Evolutionary conservation across 108 stramenopile genomes (phyloP), one percentile per base, ranked within the genome.

Genomic region (Cyclostephanos invisitatus): DNA sequence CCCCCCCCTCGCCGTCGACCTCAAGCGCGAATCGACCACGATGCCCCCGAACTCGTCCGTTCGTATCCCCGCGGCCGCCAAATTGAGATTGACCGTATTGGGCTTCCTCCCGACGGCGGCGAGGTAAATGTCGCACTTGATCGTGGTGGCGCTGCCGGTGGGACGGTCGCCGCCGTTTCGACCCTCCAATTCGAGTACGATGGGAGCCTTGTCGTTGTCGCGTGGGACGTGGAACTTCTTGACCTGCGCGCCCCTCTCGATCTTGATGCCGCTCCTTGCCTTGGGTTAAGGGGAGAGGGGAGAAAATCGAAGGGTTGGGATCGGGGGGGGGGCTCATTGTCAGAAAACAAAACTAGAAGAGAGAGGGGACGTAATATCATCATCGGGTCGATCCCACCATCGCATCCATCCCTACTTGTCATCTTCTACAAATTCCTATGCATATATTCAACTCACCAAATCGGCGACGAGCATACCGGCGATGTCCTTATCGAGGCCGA

Each of bases 91-190:
- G 17, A 53, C 74, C 0, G 92, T 93, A 56, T 90, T 93, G n/a
- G 92, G 88, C 59, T 80, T 82, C 14, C 92, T 74, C 18, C 92
- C 92, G 22, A 90, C 89, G 36, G 92, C 92, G 51, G 92, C 92
- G 27, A 93, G 64, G 61, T 90, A 93, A 4, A 85, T 85, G 71
- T 90, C 87, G 62, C 77, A 84, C 48, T 79, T 85, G 51, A 93
- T 40, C 62, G 86, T 74, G 21, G 77, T 71, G 9, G 57, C 59
- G 49, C 36, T 58, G 29, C 88, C 85, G 29, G 28, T 72, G 15
- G 81, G 61, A 29, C 72, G 71, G 9, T 46, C 57, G 24, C 77
- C 83, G 0, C 91, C 88, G 48, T 85, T 83, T 35, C 74, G 85
- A 47, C 84, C 86, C 53, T 88, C 84, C 10, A 92, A 58, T 6